Evolutionary conservation across 2,329 filamentous ascomycete species (phyloP), one percentile per base, ranked within the genome.

Genomic region (Xylaria sp.): DNA sequence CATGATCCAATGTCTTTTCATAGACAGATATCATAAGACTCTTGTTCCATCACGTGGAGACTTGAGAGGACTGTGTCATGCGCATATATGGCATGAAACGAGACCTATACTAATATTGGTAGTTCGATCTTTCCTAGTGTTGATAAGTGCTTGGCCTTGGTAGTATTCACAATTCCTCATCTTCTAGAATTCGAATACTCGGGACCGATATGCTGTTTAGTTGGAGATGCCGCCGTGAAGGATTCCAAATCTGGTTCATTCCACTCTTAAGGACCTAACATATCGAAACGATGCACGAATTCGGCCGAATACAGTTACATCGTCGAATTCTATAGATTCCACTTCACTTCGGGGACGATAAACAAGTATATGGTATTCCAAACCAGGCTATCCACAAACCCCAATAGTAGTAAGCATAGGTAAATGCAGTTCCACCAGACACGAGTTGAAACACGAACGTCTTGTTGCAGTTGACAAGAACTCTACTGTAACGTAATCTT

Each of bases 371-470:
- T 60, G 39, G 17, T 25, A 38, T 47, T 31, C 29, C 45, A 58
- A 49, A 13, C 45, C 29, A 60, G 57, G 29, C 20, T 60, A 27
- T 47, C 15, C 13, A 10, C 33, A 56, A 65, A 20, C 36, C 29
- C 22, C 10, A 36, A 51, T 56, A 65, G 42, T 65, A 61, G 42
- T 65, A 61, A 57, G 63, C 58, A 47, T 38, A 39, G 22, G 17
- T 29, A 20, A 51, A 2, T 42, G 20, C 7, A 56, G 17, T 42
- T 63, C 15, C 11, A 57, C 39, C 13, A 15, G 25, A 39, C 7
- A 29, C 17, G 22, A n/a, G 25, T 55, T 49, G 39, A 38, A 3
- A 25, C 38, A 54, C 29, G 38, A 25, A 38, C 17, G 7, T 17
- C 10, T 47, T 27, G 17, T n/a, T 33, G 27, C 29, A 33, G 20